These are phyloP conservation scores for Pholiota adiposa DNA, from an alignment of 1,284 basidiomycete genomes.

Conservation along the genomic window DNA sequence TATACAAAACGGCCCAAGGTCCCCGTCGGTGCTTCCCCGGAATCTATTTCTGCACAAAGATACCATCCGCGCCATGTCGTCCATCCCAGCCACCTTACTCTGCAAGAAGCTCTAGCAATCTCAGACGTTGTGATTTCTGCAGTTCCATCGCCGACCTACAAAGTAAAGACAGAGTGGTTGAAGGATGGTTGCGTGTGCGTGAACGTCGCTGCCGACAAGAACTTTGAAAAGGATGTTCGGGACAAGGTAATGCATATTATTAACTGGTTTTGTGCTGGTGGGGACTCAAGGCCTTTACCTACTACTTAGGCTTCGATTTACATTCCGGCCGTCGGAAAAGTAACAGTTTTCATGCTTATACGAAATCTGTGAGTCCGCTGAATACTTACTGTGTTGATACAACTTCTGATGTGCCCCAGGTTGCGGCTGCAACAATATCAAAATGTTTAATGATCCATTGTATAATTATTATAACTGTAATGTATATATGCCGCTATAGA, in stretches of 20 bases:
- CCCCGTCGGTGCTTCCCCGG: slow-evolving; percentile 36
- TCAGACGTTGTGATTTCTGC: slow-evolving; percentile 93
- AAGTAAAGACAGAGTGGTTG: slow-evolving; percentile 86
- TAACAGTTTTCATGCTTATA: slow-evolving; percentile 96
- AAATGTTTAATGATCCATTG: slow-evolving; percentile 41
- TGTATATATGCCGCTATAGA: slow-evolving; percentile 35
- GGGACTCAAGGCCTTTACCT: slow-evolving; percentile 4
- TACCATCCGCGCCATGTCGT: slow-evolving; percentile 88
- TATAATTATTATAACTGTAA: slow-evolving; percentile 32
- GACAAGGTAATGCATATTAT: slow-evolving; percentile 69
- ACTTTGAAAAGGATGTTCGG: slow-evolving; percentile 92
- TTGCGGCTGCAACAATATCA: slow-evolving; percentile 75
- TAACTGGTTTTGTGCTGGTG: not conserved
- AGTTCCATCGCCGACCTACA: slow-evolving; percentile 87
- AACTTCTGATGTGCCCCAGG: slow-evolving; percentile 40
- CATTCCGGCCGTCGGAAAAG: slow-evolving; percentile 93
- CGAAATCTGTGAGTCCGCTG: slow-evolving; percentile 79
- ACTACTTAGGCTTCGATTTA: slow-evolving; percentile 83
- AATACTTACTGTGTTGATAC: slow-evolving; percentile 1
- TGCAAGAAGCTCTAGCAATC: slow-evolving; percentile 79
- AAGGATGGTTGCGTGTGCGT: slow-evolving; percentile 94
- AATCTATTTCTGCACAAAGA: slow-evolving; percentile 40
- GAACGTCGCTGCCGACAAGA: slow-evolving; percentile 96
- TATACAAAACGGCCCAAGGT: slow-evolving; percentile 86
- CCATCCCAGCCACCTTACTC: slow-evolving; percentile 63